Base-by-base conservation (phyloP, 176 grass and related monocot genomes). In the Juncus effusus region DNA sequence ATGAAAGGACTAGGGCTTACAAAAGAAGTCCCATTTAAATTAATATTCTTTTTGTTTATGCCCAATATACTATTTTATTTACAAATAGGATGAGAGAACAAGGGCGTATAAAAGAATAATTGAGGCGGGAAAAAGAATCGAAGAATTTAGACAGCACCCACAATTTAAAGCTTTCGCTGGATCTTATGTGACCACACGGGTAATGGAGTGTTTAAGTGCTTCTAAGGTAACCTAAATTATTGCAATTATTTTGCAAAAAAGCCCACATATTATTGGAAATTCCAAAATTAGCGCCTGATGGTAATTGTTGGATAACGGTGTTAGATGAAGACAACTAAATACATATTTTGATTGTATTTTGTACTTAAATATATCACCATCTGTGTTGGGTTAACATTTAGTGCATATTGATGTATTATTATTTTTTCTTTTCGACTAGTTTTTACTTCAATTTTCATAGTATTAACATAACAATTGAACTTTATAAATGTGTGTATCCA, bases 21-120 rank as follows among this genome's bases (percentile, higher is more conserved):
- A 49, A 19, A 64, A 56, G 37, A 6, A 16, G 75, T 12, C 67
- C 70, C 28, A 16, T 36, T 36, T 51, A 45, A 42, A 76, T 64
- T 12, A 4, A 13, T 62, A 45, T 82, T 61, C 40, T 75, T 19
- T 42, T 52, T 0, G 38, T 68, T 41, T 67, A 13, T 47, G 16
- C 3, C 40, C 40, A 77, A 36, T 60, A 14, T 53, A 42, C 76
- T n/a, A 64, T 92, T 79, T 63, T 52, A 71, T 82, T 60, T 54
- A 74, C 78, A 49, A 55, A 37, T 44, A 91, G 93, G 93, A 96
- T 77, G 82, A 88, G 62, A 74, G 85, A 45, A 96, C 93, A 55
- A 96, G 79, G 69, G 70, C 77, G 60, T 96, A 96, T 51, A 96
- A 70, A 84, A 88, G 72, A 79, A 79, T 91, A 61, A 71, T 81